A percentile compares a stretch with the other conserved stretches of the same genome.
Evolutionary conservation across 495 filamentous ascomycete species (phyloP).

Genomic region (Aspergillus kassunensis): DNA sequence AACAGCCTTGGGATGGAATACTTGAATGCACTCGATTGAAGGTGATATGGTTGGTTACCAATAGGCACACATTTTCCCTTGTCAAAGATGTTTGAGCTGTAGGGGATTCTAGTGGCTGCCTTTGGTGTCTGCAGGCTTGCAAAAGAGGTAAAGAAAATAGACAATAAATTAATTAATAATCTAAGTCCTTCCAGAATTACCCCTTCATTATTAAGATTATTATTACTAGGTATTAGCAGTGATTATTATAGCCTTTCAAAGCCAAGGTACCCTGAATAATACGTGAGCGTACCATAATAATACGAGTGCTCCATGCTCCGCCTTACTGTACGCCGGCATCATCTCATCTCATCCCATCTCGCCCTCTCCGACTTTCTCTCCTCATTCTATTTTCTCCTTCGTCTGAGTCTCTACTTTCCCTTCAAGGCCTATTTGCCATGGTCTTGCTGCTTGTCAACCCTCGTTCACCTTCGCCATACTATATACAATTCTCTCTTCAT

Average conservation of each 20-base stretch:
- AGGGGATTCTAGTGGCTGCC: neutral
- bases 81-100: neutral
- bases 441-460: constrained; percentile 17
- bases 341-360: constrained; percentile 30
- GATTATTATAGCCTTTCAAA: no score
- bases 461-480: constrained; percentile 26
- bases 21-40: no score
- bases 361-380: constrained; percentile 16
- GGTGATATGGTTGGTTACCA: constrained; percentile 5
- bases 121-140: constrained; percentile 12
- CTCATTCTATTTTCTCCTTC: constrained; percentile 14
- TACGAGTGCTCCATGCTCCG: no score
- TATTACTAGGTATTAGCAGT: no score
- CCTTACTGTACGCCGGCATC: constrained; percentile 27
- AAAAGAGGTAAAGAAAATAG: constrained; percentile 12
- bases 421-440: constrained; percentile 25
- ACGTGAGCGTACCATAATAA: no score
- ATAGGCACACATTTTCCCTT: constrained; percentile 1
- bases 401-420: no score
- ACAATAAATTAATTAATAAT: constrained; percentile 14
- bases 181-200: neutral
- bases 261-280: neutral
- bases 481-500: constrained; percentile 23
- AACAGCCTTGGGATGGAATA: neutral
- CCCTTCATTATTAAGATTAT: constrained; percentile 2